Conservation (phyloP, 1,284 basidiomycete genomes). For the Phylloboletellus chloephorus region DNA sequence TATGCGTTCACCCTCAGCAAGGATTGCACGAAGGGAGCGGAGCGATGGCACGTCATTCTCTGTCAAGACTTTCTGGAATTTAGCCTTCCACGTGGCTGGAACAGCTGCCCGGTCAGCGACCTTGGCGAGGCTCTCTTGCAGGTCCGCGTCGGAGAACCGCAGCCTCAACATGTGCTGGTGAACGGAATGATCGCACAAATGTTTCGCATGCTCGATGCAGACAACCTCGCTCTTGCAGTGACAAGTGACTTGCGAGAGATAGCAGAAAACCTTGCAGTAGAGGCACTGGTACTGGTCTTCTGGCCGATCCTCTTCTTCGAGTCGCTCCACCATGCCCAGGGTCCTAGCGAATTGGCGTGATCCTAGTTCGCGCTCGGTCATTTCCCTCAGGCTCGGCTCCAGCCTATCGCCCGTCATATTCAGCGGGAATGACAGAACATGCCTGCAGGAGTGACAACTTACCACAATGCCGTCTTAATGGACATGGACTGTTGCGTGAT, state of each 20-base stretch:
- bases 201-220: slow-evolving; percentile 81
- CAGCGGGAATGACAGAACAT: slow-evolving; percentile 13
- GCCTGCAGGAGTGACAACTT: slow-evolving; percentile 29
- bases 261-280: slow-evolving; percentile 93
- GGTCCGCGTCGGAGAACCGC: slow-evolving; percentile 78
- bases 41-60: slow-evolving; percentile 70
- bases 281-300: slow-evolving; percentile 96
- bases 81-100: slow-evolving; percentile 71
- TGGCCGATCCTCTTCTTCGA: slow-evolving; percentile 75
- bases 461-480: slow-evolving; percentile 94
- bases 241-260: slow-evolving; percentile 89
- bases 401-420: slow-evolving; percentile 52
- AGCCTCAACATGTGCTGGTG: slow-evolving; percentile 67
- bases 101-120: slow-evolving; percentile 69
- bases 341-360: slow-evolving; percentile 60
- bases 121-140: slow-evolving; percentile 61
- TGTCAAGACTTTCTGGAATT: slow-evolving; percentile 62
- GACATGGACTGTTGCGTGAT: slow-evolving; percentile 90
- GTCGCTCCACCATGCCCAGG: slow-evolving; percentile 57
- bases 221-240: slow-evolving; percentile 72
- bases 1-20: slow-evolving; percentile 86
- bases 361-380: slow-evolving; percentile 80
- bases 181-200: slow-evolving; percentile 67
- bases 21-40: slow-evolving; percentile 68
- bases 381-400: slow-evolving; percentile 77